Percentiles rank a stretch among this genome's conserved stretches.
These are phyloP conservation scores for Skeletonema tropicum DNA, from an alignment of 108 stramenopile species.

Conservation along the genomic window DNA sequence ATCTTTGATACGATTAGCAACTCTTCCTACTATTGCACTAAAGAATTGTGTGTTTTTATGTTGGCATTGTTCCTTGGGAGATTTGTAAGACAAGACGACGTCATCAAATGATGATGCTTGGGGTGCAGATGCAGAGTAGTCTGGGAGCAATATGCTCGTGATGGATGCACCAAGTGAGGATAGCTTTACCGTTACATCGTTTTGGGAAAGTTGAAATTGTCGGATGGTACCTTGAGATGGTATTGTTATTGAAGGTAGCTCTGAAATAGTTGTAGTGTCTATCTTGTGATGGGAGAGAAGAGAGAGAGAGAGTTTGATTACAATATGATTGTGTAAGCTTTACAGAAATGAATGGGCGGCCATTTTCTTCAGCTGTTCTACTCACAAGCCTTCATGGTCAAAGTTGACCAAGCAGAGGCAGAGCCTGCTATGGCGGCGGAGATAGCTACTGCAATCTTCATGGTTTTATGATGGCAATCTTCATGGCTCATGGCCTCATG, in stretches of 20 bases:
- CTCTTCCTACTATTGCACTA: slow-evolving; percentile 77
- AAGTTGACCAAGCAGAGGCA: slow-evolving; percentile 1
- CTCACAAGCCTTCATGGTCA: slow-evolving; percentile 1
- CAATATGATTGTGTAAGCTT: neutral
- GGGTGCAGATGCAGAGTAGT: neutral
- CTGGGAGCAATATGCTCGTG: slow-evolving; percentile 52
- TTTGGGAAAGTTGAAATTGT: slow-evolving; percentile 31
- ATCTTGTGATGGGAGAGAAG: neutral
- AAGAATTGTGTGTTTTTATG: slow-evolving; percentile 69
- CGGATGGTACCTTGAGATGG: slow-evolving; percentile 10
- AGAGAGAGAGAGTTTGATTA: neutral
- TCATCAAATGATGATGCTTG: slow-evolving; percentile 33
- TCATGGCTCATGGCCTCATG: too few relatives aligned
- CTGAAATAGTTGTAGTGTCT: neutral
- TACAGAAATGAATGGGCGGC: neutral
- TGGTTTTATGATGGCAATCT: too few relatives aligned
- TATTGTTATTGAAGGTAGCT: neutral
- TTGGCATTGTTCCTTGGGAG: slow-evolving; percentile 39
- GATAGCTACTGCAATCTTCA: neutral
- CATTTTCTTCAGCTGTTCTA: too few relatives aligned
- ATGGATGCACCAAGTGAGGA: slow-evolving; percentile 62
- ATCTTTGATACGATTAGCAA: slow-evolving; percentile 82
- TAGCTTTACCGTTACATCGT: slow-evolving; percentile 46
- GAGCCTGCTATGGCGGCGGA: neutral
- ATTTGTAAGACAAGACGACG: slow-evolving; percentile 70